Evolutionary conservation across 495 filamentous ascomycete genomes (phyloP).

Genomic region (Ascodesmis nigricans): DNA sequence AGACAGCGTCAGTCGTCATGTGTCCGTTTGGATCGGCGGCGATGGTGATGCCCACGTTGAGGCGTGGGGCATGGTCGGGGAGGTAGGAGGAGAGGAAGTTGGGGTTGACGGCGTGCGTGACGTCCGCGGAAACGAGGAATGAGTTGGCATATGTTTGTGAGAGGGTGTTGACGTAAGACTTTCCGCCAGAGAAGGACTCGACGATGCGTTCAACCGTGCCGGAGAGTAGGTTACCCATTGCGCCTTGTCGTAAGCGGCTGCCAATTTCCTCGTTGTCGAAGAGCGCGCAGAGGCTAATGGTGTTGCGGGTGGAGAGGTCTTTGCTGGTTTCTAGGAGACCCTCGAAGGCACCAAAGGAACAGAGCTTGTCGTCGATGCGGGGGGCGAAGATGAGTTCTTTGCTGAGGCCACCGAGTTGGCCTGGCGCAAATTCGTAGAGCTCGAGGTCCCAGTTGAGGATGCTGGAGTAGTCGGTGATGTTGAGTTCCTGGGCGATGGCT

Average conservation of each 20-base stretch:
- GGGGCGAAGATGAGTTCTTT: constrained; percentile 90
- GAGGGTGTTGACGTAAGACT: constrained; percentile 31
- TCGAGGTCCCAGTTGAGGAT: constrained; percentile 98
- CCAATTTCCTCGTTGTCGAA: constrained; percentile 97
- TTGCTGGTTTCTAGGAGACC: constrained; percentile 47
- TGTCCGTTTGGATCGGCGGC: constrained; percentile 77
- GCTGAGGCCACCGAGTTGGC: constrained; percentile 61
- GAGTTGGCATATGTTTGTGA: constrained; percentile 76
- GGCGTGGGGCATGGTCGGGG: constrained; percentile 56
- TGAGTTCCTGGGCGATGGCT: constrained; percentile 53
- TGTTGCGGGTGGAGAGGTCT: constrained; percentile 23
- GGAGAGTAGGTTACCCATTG: constrained; percentile 65
- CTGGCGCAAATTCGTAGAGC: constrained; percentile 78
- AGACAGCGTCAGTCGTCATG: constrained; percentile 75
- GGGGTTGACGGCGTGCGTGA: constrained; percentile 84
- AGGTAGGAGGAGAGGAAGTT: constrained; percentile 73
- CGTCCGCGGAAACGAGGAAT: constrained; percentile 82
- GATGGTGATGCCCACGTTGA: constrained; percentile 78
- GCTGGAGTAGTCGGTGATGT: constrained; percentile 38
- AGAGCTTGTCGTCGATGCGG: constrained; percentile 91
- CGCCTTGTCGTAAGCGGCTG: constrained; percentile 71
- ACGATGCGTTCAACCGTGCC: constrained; percentile 56
- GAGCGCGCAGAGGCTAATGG: constrained; percentile 67
- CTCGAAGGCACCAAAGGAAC: constrained; percentile 77
- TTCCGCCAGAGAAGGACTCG: constrained; percentile 36